Conservation (phyloP, 108 stramenopile genomes). For the Skeletonema costatum region DNA sequence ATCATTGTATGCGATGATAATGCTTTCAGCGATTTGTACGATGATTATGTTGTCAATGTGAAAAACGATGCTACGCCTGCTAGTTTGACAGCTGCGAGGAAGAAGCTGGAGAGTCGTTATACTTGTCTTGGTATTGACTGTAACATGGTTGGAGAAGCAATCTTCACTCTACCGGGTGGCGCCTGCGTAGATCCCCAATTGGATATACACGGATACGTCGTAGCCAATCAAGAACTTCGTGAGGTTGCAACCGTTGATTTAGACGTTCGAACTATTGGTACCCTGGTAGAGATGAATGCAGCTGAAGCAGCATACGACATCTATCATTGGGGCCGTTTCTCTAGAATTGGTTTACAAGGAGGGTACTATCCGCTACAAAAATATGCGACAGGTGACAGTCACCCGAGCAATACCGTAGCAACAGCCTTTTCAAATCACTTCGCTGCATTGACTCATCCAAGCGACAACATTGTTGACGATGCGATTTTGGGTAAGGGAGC, state of each 20-base stretch:
- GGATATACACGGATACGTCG: not conserved
- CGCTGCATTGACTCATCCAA: not conserved
- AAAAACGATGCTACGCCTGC: not conserved
- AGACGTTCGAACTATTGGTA: conserved; percentile 67
- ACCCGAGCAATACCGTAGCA: conserved; percentile 13
- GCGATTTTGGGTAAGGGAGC: conserved; percentile 36
- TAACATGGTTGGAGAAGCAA: conserved; percentile 13
- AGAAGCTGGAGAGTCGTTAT: conserved; percentile 22
- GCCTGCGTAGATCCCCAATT: conserved; percentile 11
- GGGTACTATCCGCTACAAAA: conserved; percentile 13
- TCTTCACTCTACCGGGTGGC: not conserved
- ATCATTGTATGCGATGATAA: conserved; percentile 19
- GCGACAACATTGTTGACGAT: conserved; percentile 34
- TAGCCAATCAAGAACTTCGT: not conserved
- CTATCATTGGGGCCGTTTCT: conserved; percentile 46
- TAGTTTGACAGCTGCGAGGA: not conserved
- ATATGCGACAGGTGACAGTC: not conserved
- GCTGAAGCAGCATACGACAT: conserved; percentile 61
- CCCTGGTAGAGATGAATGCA: conserved; percentile 74
- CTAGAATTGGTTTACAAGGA: not conserved
- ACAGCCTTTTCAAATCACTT: conserved; percentile 13
- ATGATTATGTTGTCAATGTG: conserved; percentile 21
- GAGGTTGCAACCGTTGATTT: conserved; percentile 72
- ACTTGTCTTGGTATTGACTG: conserved; percentile 37
- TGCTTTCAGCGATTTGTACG: conserved; percentile 23